Evolutionary conservation across 192 early-diverging fungal genomes (phyloP).

Genomic region (Backusella morwellensis): DNA sequence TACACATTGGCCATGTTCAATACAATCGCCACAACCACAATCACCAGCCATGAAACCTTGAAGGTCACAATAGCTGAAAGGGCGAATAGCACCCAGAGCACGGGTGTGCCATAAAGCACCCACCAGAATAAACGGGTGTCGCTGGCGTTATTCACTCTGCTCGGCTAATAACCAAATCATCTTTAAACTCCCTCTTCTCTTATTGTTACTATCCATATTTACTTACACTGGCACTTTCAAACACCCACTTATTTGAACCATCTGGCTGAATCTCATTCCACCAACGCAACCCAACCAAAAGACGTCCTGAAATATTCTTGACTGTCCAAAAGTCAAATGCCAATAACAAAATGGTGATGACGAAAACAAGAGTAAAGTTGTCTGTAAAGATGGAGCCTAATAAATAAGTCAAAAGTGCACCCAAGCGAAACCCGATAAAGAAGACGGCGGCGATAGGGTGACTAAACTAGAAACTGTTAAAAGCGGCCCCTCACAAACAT

Average conservation of each 20-base stretch:
- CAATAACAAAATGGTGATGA: constrained; percentile 86
- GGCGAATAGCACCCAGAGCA: constrained; percentile 80
- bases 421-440: constrained; percentile 82
- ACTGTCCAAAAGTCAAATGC: constrained; percentile 99
- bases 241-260: constrained; percentile 94
- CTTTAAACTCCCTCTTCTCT: not conserved
- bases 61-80: constrained; percentile 67
- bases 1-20: constrained; percentile 91
- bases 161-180: constrained; percentile 45
- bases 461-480: constrained; percentile 34
- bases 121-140: constrained; percentile 96
- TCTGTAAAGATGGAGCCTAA: constrained; percentile 79
- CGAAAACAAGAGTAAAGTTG: constrained; percentile 89
- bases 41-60: constrained; percentile 79
- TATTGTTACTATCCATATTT: not conserved
- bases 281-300: constrained; percentile 97
- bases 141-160: constrained; percentile 70
- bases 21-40: constrained; percentile 81
- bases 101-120: constrained; percentile 82
- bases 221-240: constrained; percentile 87
- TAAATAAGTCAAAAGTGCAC: constrained; percentile 83
- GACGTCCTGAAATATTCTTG: constrained; percentile 95
- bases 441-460: constrained; percentile 93
- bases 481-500: too few relatives aligned
- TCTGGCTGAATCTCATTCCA: constrained; percentile 99